These are phyloP conservation scores for Oryza glaberrima DNA, from an alignment of 176 grass and related monocot species.

Conservation along the genomic window DNA sequence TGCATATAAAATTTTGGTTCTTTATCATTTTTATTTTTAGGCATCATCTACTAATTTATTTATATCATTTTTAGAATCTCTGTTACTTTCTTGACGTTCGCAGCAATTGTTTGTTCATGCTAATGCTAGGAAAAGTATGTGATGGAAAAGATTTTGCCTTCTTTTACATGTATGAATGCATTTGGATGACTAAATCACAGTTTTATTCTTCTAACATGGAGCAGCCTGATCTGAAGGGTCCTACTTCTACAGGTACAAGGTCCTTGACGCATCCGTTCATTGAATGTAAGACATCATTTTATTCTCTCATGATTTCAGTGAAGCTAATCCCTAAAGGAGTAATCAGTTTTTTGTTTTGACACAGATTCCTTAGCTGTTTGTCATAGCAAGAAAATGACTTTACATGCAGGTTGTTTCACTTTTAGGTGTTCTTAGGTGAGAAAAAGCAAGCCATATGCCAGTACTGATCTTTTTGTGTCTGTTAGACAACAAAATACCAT, in stretches of 20 bases:
- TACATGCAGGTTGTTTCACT: conserved; percentile 39
- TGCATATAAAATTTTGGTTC: conserved; percentile 9
- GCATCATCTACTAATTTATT: background rate
- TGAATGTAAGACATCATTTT: background rate
- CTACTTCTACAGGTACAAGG: conserved; percentile 3
- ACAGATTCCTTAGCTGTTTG: conserved; percentile 31
- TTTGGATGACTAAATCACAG: conserved; percentile 15
- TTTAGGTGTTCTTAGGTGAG: conserved; percentile 63
- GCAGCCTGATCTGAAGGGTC: background rate
- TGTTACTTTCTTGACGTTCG: background rate
- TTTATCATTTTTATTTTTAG: conserved; percentile 3
- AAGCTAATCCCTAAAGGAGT: conserved; percentile 13
- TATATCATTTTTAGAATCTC: background rate
- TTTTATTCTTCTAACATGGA: conserved; percentile 27
- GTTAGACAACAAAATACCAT: conserved; percentile 18
- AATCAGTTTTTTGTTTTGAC: conserved; percentile 33
- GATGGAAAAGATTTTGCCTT: background rate
- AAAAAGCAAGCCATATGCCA: conserved; percentile 33
- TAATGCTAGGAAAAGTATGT: conserved; percentile 1
- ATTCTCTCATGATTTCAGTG: conserved; percentile 3
- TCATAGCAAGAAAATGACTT: conserved; percentile 42
- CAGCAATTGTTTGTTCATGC: background rate
- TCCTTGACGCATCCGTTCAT: background rate
- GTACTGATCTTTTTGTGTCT: conserved; percentile 18
- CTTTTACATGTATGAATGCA: background rate